These are phyloP conservation scores for Suhomyces maxii DNA, from an alignment of 1,139 yeast species.

Conservation along the genomic window DNA sequence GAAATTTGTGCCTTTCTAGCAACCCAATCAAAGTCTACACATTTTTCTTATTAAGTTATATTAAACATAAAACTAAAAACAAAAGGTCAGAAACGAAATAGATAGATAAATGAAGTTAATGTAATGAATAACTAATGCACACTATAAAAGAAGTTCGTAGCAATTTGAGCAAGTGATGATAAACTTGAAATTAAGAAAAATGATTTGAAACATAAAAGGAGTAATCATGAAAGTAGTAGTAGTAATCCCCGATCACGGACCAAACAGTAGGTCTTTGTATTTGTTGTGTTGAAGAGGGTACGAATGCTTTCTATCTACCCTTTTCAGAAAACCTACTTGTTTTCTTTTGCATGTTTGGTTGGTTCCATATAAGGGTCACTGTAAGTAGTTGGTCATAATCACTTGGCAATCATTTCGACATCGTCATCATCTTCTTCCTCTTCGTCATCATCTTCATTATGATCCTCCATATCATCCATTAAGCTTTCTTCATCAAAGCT, in stretches of 20 bases:
- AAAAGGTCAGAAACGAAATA: conserved; percentile 3
- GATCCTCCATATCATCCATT: conserved; percentile 55
- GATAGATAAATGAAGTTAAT: conserved; percentile 8
- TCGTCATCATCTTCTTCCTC: conserved; percentile 52
- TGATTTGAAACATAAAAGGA: too few relatives aligned
- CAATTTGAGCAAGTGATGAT: neutral
- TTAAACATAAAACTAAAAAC: conserved; percentile 7
- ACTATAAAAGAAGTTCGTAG: conserved; percentile 4
- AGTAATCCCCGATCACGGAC: too few relatives aligned
- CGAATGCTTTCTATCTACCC: too few relatives aligned
- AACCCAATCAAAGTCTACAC: neutral
- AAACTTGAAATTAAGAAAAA: too few relatives aligned
- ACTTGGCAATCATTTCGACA: conserved; percentile 30
- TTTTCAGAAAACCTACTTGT: too few relatives aligned
- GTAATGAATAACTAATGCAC: conserved; percentile 9
- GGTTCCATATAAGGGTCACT: too few relatives aligned
- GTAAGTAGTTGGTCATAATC: neutral
- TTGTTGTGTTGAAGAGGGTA: too few relatives aligned
- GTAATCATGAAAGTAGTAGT: too few relatives aligned
- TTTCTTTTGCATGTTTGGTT: too few relatives aligned
- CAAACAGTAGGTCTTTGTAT: too few relatives aligned
- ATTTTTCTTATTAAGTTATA: conserved; percentile 3
- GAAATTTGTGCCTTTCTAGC: too few relatives aligned
- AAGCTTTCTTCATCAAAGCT: conserved; percentile 56
- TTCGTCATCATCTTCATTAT: conserved; percentile 57